Evolutionary conservation across 2,329 filamentous ascomycete genomes (phyloP).

Genomic region (Pseudogymnoascus sp.): DNA sequence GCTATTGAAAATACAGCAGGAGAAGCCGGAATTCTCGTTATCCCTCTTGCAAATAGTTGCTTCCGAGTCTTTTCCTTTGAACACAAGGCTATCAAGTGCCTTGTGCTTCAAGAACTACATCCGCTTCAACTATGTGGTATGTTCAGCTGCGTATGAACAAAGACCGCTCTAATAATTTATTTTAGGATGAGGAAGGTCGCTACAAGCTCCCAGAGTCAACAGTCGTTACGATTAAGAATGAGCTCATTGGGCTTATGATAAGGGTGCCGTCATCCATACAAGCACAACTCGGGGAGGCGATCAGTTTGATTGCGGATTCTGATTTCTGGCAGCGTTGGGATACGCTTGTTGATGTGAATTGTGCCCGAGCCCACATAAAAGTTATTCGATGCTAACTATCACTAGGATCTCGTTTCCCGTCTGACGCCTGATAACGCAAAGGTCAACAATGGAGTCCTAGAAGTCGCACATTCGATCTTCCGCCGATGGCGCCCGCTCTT

Average conservation of each 20-base stretch:
- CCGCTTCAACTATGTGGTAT: slow-evolving; percentile 79
- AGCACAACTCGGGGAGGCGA: slow-evolving; percentile 89
- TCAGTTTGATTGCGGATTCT: slow-evolving; percentile 94
- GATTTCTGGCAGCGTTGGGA: slow-evolving; percentile 97
- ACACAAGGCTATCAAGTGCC: slow-evolving; percentile 78
- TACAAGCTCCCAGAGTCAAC: slow-evolving; percentile 81
- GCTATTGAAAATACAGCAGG: slow-evolving; percentile 65
- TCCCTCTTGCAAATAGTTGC: slow-evolving; percentile 85
- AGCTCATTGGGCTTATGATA: slow-evolving; percentile 96
- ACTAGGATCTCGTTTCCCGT: slow-evolving; percentile 75
- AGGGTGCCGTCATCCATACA: slow-evolving; percentile 80
- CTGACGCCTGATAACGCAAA: slow-evolving; percentile 74
- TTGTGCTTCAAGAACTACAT: slow-evolving; percentile 99
- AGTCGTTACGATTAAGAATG: slow-evolving; percentile 84
- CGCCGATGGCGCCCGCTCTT: slow-evolving; percentile 92
- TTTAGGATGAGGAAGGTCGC: slow-evolving; percentile 78
- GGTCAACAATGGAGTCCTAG: slow-evolving; percentile 87
- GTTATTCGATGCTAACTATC: slow-evolving; percentile 16
- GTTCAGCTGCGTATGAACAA: slow-evolving; percentile 26
- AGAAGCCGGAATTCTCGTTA: slow-evolving; percentile 81
- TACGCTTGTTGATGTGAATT: slow-evolving; percentile 72
- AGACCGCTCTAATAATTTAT: slow-evolving; percentile 17
- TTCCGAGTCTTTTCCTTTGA: slow-evolving; percentile 61
- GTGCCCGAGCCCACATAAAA: background rate
- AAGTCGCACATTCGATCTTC: slow-evolving; percentile 98